Evolutionary conservation across 495 filamentous ascomycete species (phyloP).

Genomic region (Penicillium roqueforti): DNA sequence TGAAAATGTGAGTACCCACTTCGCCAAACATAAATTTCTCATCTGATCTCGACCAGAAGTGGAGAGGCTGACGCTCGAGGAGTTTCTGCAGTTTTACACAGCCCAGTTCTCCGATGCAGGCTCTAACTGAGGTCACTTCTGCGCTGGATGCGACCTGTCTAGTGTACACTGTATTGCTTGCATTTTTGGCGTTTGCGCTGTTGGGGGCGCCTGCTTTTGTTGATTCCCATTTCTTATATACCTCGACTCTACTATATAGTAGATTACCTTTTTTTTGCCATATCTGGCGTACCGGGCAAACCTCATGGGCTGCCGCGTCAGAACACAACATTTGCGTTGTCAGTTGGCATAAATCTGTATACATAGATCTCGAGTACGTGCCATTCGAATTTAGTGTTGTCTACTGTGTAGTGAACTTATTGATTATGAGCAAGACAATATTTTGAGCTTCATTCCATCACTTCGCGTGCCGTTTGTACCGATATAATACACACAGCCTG

Average conservation of each 20-base stretch:
- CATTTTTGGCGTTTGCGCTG: conserved; percentile 25
- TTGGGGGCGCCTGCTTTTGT: conserved; percentile 10
- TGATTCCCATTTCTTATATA: conserved; percentile 10
- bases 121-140: conserved; percentile 22
- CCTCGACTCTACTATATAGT: neutral
- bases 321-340: neutral
- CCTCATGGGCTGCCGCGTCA: neutral
- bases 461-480: neutral
- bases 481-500: neutral
- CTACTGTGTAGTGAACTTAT: neutral
- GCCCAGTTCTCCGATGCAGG: conserved; percentile 42
- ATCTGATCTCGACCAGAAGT: conserved; percentile 5
- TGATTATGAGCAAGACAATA: neutral
- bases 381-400: neutral
- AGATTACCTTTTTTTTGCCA: neutral
- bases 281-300: neutral
- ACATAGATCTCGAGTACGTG: neutral
- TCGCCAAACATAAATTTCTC: conserved; percentile 1
- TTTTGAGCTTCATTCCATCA: neutral
- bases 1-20: conserved; percentile 43
- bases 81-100: conserved; percentile 45
- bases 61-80: conserved; percentile 30
- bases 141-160: neutral
- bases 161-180: conserved; percentile 14
- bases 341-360: too few relatives aligned